Base-by-base conservation (phyloP, 768 basidiomycete species). In the Rhodotorula sphaerocarpa region DNA sequence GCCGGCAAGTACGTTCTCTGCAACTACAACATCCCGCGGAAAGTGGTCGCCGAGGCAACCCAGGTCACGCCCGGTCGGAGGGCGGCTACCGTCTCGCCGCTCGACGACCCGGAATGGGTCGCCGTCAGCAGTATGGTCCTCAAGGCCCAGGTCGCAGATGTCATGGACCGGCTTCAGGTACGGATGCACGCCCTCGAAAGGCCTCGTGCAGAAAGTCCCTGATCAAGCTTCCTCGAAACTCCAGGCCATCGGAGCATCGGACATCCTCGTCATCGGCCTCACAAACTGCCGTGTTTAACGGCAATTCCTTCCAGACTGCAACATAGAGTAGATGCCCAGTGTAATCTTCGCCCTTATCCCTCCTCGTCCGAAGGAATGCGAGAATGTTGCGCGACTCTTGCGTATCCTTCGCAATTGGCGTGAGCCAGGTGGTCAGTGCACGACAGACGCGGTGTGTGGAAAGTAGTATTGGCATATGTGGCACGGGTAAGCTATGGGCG, bases 281-380 rank as follows among this genome's bases (percentile, higher is more conserved):
- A 85, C 90, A 74, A 96, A 97, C 75, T 97, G 92, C 79, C 82
- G 91, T 75, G 92, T 96, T 34, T 89, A 78, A 50, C 28, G 41
- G 50, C 43, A 23, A 23, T 20, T 53, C 33, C 27, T 23, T 27
- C 7, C 7, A 43, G 2, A 30, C 21, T 2, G 21, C 33, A 6
- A 3, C 5, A 43, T 47, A 47, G 46, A 47, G 7, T 30, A 27
- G 46, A 47, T 18, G 44, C 20, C 9, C 23, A 42, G 27, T 11
- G n/a, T 39, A 39, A 39, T 39, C 36, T 39, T 39, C 16, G n/a
- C n/a, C n/a, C n/a, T n/a, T n/a, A n/a, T n/a, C n/a, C n/a, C n/a
- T n/a, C n/a, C n/a, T n/a, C n/a, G n/a, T n/a, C n/a, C n/a, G n/a
- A n/a, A n/a, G n/a, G n/a, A n/a, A n/a, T n/a, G n/a, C n/a, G n/a